Evolutionary conservation across 495 filamentous ascomycete genomes (phyloP), one percentile per base, ranked within the genome.

Genomic region (Alectoria sarmentosa): DNA sequence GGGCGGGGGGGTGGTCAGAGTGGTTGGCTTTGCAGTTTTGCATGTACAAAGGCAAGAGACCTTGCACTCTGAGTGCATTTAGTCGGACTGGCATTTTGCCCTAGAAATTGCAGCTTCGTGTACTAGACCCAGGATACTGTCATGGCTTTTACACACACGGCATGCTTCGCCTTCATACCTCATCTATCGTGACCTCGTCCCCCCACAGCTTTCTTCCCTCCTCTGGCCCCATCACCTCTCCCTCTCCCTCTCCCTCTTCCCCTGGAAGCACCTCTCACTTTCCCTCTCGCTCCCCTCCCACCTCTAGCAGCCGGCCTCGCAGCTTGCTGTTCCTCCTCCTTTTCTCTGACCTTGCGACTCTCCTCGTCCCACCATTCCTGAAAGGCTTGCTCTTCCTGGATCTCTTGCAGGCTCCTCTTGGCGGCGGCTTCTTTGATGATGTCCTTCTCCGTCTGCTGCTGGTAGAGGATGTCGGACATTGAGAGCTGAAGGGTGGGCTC

Each of bases 291-390:
- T 56, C 65, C 46, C 34, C 66, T 30, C 70, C 71, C 30, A 65
- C 68, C 57, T 69, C 72, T 60, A 30, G 66, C 59, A 38, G 69
- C 62, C 5, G 66, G 59, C 30, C 68, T 73, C 19, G 69, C 57
- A 64, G 74, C 77, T 17, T 76, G 76, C 61, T 86, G 87, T 19
- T 88, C 86, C 46, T 86, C 88, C 21, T 88, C 86, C 46, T 90
- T 81, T 56, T 86, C 86, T 69, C 77, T 80, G 6, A 89, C 77
- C 57, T 88, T 82, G 68, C 83, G 82, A 72, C 88, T 92, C 73
- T 98, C 94, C 63, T 88, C 84, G 67, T 98, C 92, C 94, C 94
- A 98, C 94, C 95, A 98, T 71, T 93, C 87, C 73, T 96, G 90
- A 75, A 98, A 98, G 41, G 91, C 90, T 73, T 98, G 94, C 73